Base-by-base conservation (phyloP, 805 yeast species). In the Kazachstania psychrophila region DNA sequence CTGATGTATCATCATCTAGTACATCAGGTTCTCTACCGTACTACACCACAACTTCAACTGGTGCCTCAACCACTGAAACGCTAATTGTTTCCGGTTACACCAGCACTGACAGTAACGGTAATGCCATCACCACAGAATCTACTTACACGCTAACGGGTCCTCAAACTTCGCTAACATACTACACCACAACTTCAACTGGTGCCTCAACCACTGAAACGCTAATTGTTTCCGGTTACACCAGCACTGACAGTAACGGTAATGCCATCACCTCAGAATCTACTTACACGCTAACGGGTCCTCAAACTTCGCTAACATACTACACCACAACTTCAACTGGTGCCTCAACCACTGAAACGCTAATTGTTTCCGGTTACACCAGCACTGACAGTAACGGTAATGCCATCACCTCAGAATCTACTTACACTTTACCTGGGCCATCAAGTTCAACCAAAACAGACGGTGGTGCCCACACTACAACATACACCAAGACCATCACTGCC, bases 1-100 rank as follows among this genome's bases (percentile, higher is more conserved):
- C n/a, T n/a, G n/a, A n/a, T n/a, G n/a, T n/a, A n/a, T n/a, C n/a
- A n/a, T n/a, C n/a, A n/a, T 26, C 24, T 20, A 14, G 16, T 13
- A 19, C 33, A 13, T 30, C 33, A 13, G 25, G 25, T 22, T 19
- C 33, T 20, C 33, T 30, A 30, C 20, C 33, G 13, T 30, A 30
- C 33, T 30, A 30, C 33, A 30, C 39, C 15, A 36, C 39, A 11
- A 31, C 39, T 36, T 9, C 19, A 14, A 25, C 31, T 24, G 28
- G 14, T 7, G n/a, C n/a, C n/a, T 10, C 12, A n/a, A 7, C 31
- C 10, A 31, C 39, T 13, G 31, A 18, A 15, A 28, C 35, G 14
- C 34, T 26, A 16, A 7, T 31, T 3, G n/a, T 36, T 8, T 36
- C 39, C 15, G 29, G 29, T 23, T 29, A 23, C 32, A 14, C 22